phyloP scores from a whole-genome alignment of 768 basidiomycete species.

The Tulasnella sp. region DNA sequence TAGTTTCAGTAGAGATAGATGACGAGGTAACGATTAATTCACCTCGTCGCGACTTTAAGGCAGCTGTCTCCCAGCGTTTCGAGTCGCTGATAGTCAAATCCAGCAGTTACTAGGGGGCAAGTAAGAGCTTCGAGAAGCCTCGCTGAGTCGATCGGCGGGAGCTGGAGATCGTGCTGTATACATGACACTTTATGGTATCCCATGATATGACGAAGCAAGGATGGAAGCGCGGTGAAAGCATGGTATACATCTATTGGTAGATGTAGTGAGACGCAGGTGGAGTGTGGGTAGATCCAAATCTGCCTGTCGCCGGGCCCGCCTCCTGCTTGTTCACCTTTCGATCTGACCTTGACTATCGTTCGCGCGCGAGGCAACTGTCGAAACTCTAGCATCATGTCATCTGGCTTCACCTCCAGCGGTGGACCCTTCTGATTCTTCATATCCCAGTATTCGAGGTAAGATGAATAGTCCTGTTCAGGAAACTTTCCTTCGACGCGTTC shows the following conservation, averaged over 20 bases:
- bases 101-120: conserved; percentile 49
- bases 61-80: conserved; percentile 85
- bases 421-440: not conserved
- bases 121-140: conserved; percentile 66
- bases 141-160: conserved; percentile 49
- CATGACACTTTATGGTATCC: conserved; percentile 50
- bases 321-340: not conserved
- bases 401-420: not conserved
- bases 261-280: not conserved
- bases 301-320: not conserved
- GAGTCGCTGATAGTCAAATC: conserved; percentile 72
- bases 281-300: conserved; percentile 5
- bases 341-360: not conserved
- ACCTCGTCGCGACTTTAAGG: conserved; percentile 54
- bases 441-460: conserved; percentile 12
- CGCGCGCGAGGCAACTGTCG: not conserved
- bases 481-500: not conserved
- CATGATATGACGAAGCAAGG: conserved; percentile 54
- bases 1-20: too few species aligned
- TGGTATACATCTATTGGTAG: conserved; percentile 25
- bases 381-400: conserved; percentile 14
- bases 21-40: too few species aligned
- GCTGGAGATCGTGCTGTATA: conserved; percentile 42
- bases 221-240: conserved; percentile 51
- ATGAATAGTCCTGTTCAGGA: conserved; percentile 1